A percentile compares a stretch with the other conserved stretches of the same genome.
phyloP scores from a whole-genome alignment of 495 filamentous ascomycete species.

The Letharia lupina region DNA sequence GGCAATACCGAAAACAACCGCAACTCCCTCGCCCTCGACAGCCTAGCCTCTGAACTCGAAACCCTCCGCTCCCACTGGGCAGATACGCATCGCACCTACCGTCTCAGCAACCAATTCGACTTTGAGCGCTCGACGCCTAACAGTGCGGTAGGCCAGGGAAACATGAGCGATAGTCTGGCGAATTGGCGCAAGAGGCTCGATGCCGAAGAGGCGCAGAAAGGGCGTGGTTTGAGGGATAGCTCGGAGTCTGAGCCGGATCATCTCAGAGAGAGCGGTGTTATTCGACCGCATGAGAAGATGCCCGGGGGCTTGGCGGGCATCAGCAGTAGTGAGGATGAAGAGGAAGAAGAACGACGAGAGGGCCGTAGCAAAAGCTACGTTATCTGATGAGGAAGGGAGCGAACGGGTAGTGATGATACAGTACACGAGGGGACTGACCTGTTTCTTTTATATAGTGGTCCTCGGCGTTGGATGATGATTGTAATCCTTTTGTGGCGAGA shows the following conservation, averaged over 20 bases:
- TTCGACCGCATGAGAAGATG: conserved; percentile 23
- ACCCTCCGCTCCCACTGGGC: conserved; percentile 87
- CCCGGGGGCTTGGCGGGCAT: conserved; percentile 19
- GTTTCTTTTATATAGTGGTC: background rate
- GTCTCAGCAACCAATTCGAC: conserved; percentile 77
- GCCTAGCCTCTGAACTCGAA: conserved; percentile 84
- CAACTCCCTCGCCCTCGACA: conserved; percentile 81
- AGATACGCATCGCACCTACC: conserved; percentile 87
- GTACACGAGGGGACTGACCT: conserved; percentile 1
- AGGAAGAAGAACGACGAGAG: conserved; percentile 6
- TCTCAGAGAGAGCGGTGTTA: conserved; percentile 10
- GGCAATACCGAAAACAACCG: conserved; percentile 50
- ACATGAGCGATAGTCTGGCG: conserved; percentile 59
- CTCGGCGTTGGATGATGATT: background rate
- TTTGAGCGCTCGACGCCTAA: conserved; percentile 61
- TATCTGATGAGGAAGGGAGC: background rate
- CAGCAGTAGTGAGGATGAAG: conserved; percentile 14
- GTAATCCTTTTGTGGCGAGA: background rate
- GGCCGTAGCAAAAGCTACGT: conserved; percentile 2
- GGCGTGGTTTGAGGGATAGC: conserved; percentile 11
- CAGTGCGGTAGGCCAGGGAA: conserved; percentile 38
- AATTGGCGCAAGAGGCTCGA: conserved; percentile 70
- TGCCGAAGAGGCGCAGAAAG: conserved; percentile 41
- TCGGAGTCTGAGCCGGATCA: background rate
- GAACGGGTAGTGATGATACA: conserved; percentile 2